Percentiles rank a stretch among this genome's conserved stretches.
Evolutionary conservation across 345 rosid species (phyloP).

Genomic region (Populus pruinosa): DNA sequence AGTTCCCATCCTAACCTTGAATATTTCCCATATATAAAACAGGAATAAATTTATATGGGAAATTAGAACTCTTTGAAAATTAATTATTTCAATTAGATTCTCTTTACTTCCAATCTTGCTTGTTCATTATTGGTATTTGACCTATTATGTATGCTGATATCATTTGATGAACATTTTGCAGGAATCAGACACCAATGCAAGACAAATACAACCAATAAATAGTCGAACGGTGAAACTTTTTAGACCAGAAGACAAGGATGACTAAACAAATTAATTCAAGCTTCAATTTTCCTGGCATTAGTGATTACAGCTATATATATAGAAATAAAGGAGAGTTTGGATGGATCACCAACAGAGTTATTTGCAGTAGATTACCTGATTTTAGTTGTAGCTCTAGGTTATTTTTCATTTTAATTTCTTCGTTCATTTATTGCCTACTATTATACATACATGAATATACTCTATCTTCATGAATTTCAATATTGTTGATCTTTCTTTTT

Average conservation of each 20-base stretch:
- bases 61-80: neutral
- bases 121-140: neutral
- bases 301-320: neutral
- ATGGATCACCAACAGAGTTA: neutral
- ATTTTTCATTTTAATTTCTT: neutral
- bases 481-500: neutral
- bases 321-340: neutral
- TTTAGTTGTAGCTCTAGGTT: neutral
- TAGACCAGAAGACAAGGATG: slow-evolving; percentile 25
- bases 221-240: slow-evolving; percentile 42
- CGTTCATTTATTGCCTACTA: neutral
- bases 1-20: slow-evolving; percentile 18
- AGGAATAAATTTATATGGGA: neutral
- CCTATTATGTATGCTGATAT: neutral
- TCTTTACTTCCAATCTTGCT: neutral
- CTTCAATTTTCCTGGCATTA: neutral
- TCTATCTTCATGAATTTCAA: neutral
- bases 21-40: neutral
- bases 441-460: neutral
- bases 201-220: slow-evolving; percentile 56
- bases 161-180: slow-evolving; percentile 21
- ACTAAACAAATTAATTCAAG: neutral
- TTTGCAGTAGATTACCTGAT: neutral
- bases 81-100: neutral
- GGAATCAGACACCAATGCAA: slow-evolving; percentile 59